These are phyloP conservation scores for Gaeumannomyces sp. DNA, from an alignment of 2,329 filamentous ascomycete species.

Conservation along the genomic window DNA sequence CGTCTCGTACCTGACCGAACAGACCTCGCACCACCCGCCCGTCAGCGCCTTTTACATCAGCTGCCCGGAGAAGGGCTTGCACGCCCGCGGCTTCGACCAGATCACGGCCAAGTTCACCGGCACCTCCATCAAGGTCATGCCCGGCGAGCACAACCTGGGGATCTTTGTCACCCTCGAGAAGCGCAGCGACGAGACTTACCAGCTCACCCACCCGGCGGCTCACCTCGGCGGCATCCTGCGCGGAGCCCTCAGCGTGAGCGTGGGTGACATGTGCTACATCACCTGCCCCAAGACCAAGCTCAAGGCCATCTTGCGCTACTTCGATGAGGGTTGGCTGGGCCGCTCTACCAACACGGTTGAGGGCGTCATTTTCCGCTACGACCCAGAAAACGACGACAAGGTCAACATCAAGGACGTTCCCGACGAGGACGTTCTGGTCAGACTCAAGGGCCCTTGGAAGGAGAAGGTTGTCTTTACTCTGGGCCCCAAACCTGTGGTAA, in stretches of 20 bases:
- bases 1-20: constrained; percentile 92
- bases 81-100: constrained; percentile 88
- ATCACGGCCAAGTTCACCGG: constrained; percentile 97
- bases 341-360: constrained; percentile 87
- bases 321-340: constrained; percentile 92
- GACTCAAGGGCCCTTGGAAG: constrained; percentile 83
- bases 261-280: constrained; percentile 83
- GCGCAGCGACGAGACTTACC: constrained; percentile 82
- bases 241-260: constrained; percentile 81
- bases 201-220: constrained; percentile 89
- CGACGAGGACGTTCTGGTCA: constrained; percentile 74
- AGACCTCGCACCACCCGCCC: constrained; percentile 95
- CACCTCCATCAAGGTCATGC: constrained; percentile 84
- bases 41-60: constrained; percentile 94
- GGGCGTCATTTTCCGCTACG: constrained; percentile 85
- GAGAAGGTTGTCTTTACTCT: constrained; percentile 58
- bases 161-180: constrained; percentile 87
- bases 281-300: constrained; percentile 85
- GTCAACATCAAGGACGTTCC: constrained; percentile 78
- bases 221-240: constrained; percentile 83
- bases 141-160: constrained; percentile 88
- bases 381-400: constrained; percentile 78
- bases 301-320: constrained; percentile 87
- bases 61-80: constrained; percentile 84
- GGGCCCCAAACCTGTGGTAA: constrained; percentile 55